Percentiles rank a stretch among this genome's conserved stretches.
Evolutionary conservation across 768 basidiomycete species (phyloP).

Genomic region (Lactarius hatsudake): DNA sequence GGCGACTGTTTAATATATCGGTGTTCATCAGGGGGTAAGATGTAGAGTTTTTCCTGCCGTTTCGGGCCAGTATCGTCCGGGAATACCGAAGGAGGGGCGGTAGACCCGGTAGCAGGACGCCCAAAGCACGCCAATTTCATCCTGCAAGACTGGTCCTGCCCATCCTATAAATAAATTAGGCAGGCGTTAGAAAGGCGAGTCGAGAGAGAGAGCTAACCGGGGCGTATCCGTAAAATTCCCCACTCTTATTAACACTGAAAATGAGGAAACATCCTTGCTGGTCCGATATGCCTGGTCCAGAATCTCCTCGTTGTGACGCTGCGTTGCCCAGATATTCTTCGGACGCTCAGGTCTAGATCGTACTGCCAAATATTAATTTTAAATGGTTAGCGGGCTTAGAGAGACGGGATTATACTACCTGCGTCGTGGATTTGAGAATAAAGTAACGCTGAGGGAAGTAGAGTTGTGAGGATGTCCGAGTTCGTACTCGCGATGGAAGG

Average conservation of each 20-base stretch:
- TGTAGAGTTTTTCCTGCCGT: constrained; percentile 7
- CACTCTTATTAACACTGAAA: constrained; percentile 91
- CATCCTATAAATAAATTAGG: constrained; percentile 52
- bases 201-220: constrained; percentile 47
- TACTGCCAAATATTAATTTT: constrained; percentile 41
- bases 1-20: constrained; percentile 48
- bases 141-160: constrained; percentile 54
- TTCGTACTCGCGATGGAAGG: constrained; percentile 77
- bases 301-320: constrained; percentile 87
- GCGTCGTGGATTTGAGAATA: constrained; percentile 84
- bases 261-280: constrained; percentile 84
- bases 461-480: constrained; percentile 69
- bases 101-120: constrained; percentile 33
- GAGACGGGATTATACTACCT: constrained; percentile 46
- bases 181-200: neutral
- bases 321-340: constrained; percentile 86
- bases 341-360: constrained; percentile 76
- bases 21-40: constrained; percentile 40
- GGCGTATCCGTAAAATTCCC: constrained; percentile 95
- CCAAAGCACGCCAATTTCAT: constrained; percentile 56
- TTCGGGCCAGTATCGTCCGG: neutral
- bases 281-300: constrained; percentile 94
- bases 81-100: constrained; percentile 8
- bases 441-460: constrained; percentile 90
- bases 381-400: neutral